These are phyloP conservation scores for Eremochloa ophiuroides DNA, from an alignment of 176 grass and related monocot species.

Conservation along the genomic window DNA sequence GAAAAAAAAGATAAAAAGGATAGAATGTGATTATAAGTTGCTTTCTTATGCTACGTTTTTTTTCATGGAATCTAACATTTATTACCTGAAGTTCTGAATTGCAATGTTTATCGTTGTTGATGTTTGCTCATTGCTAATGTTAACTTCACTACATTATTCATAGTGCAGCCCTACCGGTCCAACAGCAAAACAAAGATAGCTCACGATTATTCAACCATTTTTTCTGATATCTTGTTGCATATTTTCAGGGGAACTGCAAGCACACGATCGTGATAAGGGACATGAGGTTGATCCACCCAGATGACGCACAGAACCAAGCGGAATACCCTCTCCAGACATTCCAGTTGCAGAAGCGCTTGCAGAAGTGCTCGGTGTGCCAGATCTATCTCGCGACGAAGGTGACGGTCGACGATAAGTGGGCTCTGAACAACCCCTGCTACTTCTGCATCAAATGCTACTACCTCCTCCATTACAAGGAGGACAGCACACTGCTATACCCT, in stretches of 20 bases:
- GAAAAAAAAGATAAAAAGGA: neutral
- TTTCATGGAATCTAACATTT: neutral
- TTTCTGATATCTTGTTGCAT: neutral
- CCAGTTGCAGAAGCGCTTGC: constrained; percentile 57
- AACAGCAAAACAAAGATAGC: neutral
- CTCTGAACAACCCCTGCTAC: constrained; percentile 78
- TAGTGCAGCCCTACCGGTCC: neutral
- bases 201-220: neutral
- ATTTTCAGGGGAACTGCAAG: constrained; percentile 84
- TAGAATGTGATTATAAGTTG: neutral
- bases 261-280: constrained; percentile 79
- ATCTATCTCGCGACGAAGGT: constrained; percentile 80
- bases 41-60: constrained; percentile 19
- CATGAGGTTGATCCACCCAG: constrained; percentile 74
- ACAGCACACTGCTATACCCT: constrained; percentile 67
- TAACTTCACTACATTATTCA: neutral
- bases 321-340: constrained; percentile 79
- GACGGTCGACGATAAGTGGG: constrained; percentile 88
- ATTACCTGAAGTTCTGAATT: neutral
- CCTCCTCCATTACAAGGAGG: constrained; percentile 92
- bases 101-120: neutral
- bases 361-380: constrained; percentile 86
- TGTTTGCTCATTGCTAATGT: neutral
- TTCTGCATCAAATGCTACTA: constrained; percentile 95
- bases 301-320: constrained; percentile 64